A percentile compares a stretch with the other conserved stretches of the same genome.
phyloP scores from a whole-genome alignment of 2,329 filamentous ascomycete species.

The Talaromyces sp. region DNA sequence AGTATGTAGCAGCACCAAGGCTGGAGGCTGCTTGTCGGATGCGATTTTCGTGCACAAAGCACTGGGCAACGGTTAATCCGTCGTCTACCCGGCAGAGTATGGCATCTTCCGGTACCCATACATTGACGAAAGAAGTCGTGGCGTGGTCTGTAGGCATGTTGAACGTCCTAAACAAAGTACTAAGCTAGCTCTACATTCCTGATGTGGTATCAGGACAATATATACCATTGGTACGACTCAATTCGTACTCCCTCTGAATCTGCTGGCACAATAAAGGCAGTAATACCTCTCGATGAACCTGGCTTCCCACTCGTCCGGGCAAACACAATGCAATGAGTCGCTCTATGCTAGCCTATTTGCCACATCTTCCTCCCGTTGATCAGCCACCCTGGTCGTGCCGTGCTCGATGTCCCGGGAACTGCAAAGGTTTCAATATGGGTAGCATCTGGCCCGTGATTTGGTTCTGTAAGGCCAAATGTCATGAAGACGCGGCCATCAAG shows the following conservation, averaged over 20 bases:
- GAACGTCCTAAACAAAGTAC: conserved; percentile 44
- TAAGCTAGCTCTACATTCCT: background rate
- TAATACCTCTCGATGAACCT: conserved; percentile 54
- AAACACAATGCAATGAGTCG: conserved; percentile 60
- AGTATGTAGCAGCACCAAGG: conserved; percentile 47
- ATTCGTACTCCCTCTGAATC: conserved; percentile 51
- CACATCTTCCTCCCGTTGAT: conserved; percentile 60
- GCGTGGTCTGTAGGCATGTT: conserved; percentile 66
- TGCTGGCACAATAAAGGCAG: conserved; percentile 56
- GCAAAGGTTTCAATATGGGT: conserved; percentile 59
- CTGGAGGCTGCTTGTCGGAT: conserved; percentile 60
- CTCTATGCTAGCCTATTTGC: conserved; percentile 61
- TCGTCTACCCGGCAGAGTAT: conserved; percentile 51
- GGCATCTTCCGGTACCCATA: conserved; percentile 51
- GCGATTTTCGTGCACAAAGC: conserved; percentile 63
- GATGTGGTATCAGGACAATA: background rate
- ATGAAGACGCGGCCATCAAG: conserved; percentile 52
- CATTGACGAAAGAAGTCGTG: conserved; percentile 53
- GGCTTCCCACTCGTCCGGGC: conserved; percentile 53
- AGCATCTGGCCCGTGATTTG: conserved; percentile 58
- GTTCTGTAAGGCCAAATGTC: conserved; percentile 61
- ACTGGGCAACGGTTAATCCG: conserved; percentile 59
- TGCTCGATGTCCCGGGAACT: conserved; percentile 17
- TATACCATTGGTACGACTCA: conserved; percentile 51
- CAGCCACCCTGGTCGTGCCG: conserved; percentile 35